Conservation (phyloP, 2,329 filamentous ascomycete species). For the Stachybotrys chartarum region DNA sequence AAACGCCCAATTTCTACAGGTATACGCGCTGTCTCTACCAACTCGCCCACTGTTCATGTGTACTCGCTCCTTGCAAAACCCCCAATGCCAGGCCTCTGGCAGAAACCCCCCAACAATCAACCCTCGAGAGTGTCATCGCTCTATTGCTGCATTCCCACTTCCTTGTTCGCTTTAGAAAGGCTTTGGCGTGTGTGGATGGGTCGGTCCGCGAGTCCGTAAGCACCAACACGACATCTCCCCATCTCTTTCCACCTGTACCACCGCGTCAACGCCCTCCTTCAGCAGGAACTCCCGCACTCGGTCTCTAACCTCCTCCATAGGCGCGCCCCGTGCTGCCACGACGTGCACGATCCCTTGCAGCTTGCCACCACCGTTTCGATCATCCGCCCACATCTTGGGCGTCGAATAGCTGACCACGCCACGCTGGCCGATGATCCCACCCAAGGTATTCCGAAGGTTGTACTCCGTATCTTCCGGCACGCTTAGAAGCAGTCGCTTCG, state of each 20-base stretch:
- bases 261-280: slow-evolving; percentile 67
- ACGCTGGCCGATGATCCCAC: slow-evolving; percentile 72
- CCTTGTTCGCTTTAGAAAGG: slow-evolving; percentile 17
- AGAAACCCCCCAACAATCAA: neutral
- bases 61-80: neutral
- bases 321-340: slow-evolving; percentile 62
- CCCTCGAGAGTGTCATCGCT: too few relatives aligned
- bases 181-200: slow-evolving; percentile 21
- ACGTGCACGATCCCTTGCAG: slow-evolving; percentile 84
- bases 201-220: slow-evolving; percentile 19
- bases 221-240: slow-evolving; percentile 64
- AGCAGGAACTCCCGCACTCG: slow-evolving; percentile 66
- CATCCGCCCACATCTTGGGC: slow-evolving; percentile 89
- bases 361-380: slow-evolving; percentile 45
- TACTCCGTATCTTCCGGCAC: slow-evolving; percentile 84
- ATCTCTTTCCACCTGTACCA: slow-evolving; percentile 83
- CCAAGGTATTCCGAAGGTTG: slow-evolving; percentile 74
- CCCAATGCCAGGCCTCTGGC: neutral
- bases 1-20: neutral
- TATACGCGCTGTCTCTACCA: neutral
- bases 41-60: neutral
- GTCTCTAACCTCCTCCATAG: slow-evolving; percentile 76
- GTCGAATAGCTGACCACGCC: slow-evolving; percentile 82
- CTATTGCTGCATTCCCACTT: neutral
- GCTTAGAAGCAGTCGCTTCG: slow-evolving; percentile 74